Evolutionary conservation across 257 asterid genomes (phyloP), one percentile per base, ranked within the genome.

Genomic region (Avicennia marina): DNA sequence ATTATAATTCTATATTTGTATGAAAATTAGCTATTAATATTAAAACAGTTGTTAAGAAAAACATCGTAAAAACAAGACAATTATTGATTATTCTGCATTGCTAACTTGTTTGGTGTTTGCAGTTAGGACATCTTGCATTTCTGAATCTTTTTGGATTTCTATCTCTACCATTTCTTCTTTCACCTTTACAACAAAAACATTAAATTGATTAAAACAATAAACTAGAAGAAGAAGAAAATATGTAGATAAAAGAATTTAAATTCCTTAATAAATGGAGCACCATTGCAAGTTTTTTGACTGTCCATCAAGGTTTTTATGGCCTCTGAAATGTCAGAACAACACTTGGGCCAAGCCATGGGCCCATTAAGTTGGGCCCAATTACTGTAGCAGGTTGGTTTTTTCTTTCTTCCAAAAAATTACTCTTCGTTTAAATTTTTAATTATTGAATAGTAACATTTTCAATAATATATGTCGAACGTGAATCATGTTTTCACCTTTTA

Each of bases 181-280:
- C 17, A 60, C 45, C 38, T 44, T 31, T 49, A 3, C 40, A 25
- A n/a, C 33, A 16, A 40, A 27, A 11, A 11, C 19, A 32, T 2
- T 24, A 25, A 26, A 20, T 20, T 21, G 10, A 11, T 11, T 44
- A 1, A 0, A 51, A 24, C 16, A 21, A 21, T 22, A n/a, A n/a
- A n/a, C n/a, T n/a, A n/a, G 29, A 8, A 19, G n/a, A 45, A n/a
- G 16, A 17, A 34, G 7, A 2, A 60, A 24, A 10, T 12, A 31
- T 2, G 4, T 36, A 19, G 1, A n/a, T 18, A 2, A n/a, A n/a
- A n/a, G n/a, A 19, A 12, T 24, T 4, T 16, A 0, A 16, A 19
- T 22, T 56, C 72, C 75, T 56, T 22, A 41, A 69, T 42, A 41
- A 56, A 62, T 22, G 70, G 70, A 27, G 29, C 45, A 55, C 65